Evolutionary conservation across 768 basidiomycete genomes (phyloP), one percentile per base, ranked within the genome.

Genomic region (Boletellus ananas): DNA sequence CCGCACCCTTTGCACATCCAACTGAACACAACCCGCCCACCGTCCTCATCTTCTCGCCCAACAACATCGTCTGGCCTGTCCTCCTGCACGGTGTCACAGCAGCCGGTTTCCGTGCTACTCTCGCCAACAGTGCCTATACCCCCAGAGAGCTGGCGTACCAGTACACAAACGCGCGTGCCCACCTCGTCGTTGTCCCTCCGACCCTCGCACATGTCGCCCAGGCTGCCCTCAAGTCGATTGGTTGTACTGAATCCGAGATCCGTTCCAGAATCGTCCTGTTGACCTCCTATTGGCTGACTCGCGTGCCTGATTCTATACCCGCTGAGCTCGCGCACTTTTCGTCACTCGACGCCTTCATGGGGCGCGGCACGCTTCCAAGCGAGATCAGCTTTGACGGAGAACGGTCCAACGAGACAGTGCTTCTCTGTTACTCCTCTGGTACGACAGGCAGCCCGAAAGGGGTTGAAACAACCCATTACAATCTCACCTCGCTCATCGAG

Each of bases 401-500:
- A 0, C 61, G 70, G 17, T 72, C 81, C 2, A 61, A 82, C 46
- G 82, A 86, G 58, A 88, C 88, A 0, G 66, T 72, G 3, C 80
- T 80, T 55, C 60, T 90, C 34, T 88, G 84, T 50, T 89, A 89
- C 50, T 72, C 69, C 6, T 70, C 69, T 63, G 89, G 89, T 5
- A 91, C 89, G 1, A 89, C 86, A 0, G 87, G 89, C 2, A 81
- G 82, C 54, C 83, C 90, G 3, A 93, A 92, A 67, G 90, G 79
- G 6, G 79, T 81, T 17, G 70, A 76, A 79, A 84, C 84, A 0
- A 85, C 82, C 0, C 84, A 85, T 62, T 72, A 77, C 50, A 92
- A 92, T 57, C 64, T 92, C 41, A 80, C 77, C 1, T 72, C 81
- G 10, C 73, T 85, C 43, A 58, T 84, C 5, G 72, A 77, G 42